A percentile compares a stretch with the other conserved stretches of the same genome.
phyloP scores from a whole-genome alignment of 805 yeast species.

The Schizosaccharomyces lindneri region DNA sequence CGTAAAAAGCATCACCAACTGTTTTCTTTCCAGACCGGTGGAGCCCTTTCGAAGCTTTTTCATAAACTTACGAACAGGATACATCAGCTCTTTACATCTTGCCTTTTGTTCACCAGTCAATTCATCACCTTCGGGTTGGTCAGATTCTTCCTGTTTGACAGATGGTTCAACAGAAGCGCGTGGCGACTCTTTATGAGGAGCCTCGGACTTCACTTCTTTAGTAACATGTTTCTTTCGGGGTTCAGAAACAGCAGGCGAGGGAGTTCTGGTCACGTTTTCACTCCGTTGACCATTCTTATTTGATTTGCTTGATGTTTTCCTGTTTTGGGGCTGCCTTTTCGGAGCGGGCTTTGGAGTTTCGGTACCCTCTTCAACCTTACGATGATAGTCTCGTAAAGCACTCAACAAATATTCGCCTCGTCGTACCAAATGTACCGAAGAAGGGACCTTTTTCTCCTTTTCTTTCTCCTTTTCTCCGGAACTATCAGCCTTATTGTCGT shows the following conservation, averaged over 20 bases:
- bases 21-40: conserved; percentile 46
- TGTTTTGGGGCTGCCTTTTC: conserved; percentile 5
- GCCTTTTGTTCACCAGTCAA: background rate
- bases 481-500: conserved; percentile 26
- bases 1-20: conserved; percentile 49
- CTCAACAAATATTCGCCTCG: conserved; percentile 68
- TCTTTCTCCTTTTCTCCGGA: conserved; percentile 15
- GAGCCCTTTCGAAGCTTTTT: conserved; percentile 44
- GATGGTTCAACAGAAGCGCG: background rate
- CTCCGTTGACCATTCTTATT: background rate
- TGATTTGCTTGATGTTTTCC: background rate
- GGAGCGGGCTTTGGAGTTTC: conserved; percentile 8
- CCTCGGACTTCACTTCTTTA: conserved; percentile 12
- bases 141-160: background rate
- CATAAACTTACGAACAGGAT: conserved; percentile 43
- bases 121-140: background rate
- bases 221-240: conserved; percentile 56
- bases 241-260: conserved; percentile 8
- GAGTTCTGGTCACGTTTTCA: background rate
- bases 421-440: conserved; percentile 75
- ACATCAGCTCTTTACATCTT: conserved; percentile 20
- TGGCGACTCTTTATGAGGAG: background rate
- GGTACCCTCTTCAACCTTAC: conserved; percentile 7
- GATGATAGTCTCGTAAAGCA: conserved; percentile 3
- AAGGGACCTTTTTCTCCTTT: conserved; percentile 27